A percentile compares a stretch with the other conserved stretches of the same genome.
Conservation (phyloP, 1,284 basidiomycete genomes). For the Neotropicomus parvogracilis region DNA sequence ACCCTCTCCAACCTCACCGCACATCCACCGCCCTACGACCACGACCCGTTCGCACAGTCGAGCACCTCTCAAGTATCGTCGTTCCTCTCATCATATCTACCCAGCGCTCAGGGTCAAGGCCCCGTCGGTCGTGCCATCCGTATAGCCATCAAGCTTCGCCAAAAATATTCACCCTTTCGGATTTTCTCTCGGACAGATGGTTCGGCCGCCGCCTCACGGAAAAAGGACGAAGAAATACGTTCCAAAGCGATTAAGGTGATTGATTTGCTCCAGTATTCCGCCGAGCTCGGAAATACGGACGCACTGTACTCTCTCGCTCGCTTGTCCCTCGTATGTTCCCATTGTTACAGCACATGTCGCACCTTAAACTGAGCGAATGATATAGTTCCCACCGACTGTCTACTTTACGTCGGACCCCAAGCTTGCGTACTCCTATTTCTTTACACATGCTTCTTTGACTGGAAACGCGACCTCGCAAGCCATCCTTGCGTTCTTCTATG, state of each 20-base stretch:
- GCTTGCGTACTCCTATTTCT: constrained; percentile 59
- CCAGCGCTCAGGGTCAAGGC: constrained; percentile 66
- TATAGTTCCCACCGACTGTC: constrained; percentile 67
- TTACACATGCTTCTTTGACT: constrained; percentile 58
- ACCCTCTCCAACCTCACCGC: constrained; percentile 61
- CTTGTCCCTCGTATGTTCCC: constrained; percentile 49
- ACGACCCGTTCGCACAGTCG: constrained; percentile 43
- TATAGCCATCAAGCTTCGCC: constrained; percentile 58
- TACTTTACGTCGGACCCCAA: constrained; percentile 59
- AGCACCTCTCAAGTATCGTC: constrained; percentile 43
- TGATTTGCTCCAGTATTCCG: constrained; percentile 74
- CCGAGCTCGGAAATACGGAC: constrained; percentile 73
- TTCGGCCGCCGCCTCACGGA: constrained; percentile 40
- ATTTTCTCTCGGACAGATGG: constrained; percentile 45
- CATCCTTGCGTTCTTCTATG: constrained; percentile 81
- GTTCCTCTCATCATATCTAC: constrained; percentile 59
- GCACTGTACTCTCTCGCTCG: constrained; percentile 71
- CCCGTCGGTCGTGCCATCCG: constrained; percentile 65
- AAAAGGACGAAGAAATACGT: constrained; percentile 58
- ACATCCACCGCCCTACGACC: constrained; percentile 50
- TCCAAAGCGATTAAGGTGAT: constrained; percentile 72
- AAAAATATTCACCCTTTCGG: constrained; percentile 46
- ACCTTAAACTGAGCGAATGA: constrained; percentile 1
- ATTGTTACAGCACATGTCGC: neutral
- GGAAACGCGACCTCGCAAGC: constrained; percentile 84